Conservation (phyloP, 768 basidiomycete species). For the Phylloporus scabripes region DNA sequence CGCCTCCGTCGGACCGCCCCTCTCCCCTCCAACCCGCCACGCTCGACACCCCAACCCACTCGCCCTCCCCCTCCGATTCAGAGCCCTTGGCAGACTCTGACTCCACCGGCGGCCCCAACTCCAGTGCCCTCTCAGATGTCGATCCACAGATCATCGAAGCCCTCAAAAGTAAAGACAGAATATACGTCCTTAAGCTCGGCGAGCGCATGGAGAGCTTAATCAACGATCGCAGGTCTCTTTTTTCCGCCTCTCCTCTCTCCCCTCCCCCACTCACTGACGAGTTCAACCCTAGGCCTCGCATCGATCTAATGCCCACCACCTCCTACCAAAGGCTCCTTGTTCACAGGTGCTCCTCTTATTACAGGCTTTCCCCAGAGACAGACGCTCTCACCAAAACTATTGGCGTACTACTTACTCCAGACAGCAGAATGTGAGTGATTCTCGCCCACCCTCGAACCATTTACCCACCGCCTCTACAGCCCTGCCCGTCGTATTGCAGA, state of each 20-base stretch:
- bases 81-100: constrained; percentile 30
- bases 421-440: constrained; percentile 68
- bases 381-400: constrained; percentile 63
- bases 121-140: constrained; percentile 39
- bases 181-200: constrained; percentile 85
- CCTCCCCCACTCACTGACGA: constrained; percentile 16
- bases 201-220: constrained; percentile 81
- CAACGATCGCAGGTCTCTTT: constrained; percentile 61
- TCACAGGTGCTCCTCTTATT: constrained; percentile 80
- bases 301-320: constrained; percentile 64
- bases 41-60: constrained; percentile 11
- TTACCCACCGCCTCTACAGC: constrained; percentile 36
- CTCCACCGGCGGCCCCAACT: constrained; percentile 20
- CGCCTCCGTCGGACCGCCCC: not conserved
- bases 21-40: constrained; percentile 12
- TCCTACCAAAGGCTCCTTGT: constrained; percentile 83
- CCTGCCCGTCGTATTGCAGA: constrained; percentile 67
- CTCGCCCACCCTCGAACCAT: not conserved
- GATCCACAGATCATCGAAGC: constrained; percentile 83
- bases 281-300: constrained; percentile 43
- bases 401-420: constrained; percentile 47
- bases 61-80: constrained; percentile 20
- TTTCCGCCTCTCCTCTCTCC: not conserved
- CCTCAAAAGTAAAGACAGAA: constrained; percentile 79
- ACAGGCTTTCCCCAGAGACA: constrained; percentile 65